Evolutionary conservation across 192 early-diverging fungal genomes (phyloP), one percentile per base, ranked within the genome.

Genomic region (Backusella psychrophila): DNA sequence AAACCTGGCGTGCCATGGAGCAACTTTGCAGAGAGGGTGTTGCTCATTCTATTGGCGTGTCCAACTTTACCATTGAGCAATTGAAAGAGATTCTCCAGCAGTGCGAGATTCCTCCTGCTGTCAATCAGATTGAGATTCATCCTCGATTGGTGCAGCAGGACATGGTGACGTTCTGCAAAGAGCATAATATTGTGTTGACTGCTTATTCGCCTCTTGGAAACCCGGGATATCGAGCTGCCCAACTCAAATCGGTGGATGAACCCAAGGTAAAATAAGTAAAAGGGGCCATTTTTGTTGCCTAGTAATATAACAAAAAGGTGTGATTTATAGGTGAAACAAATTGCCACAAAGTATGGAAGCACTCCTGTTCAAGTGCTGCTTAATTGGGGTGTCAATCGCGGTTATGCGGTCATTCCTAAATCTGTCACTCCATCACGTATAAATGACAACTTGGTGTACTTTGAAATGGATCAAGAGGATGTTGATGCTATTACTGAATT

Each of bases 1-100:
- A 91, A 59, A 92, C 91, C 2, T 94, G 92, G 92, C 70, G 84
- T 53, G 90, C 85, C n/a, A 93, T 96, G 93, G 94, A 94, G 84
- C 77, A 83, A 23, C 77, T 94, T 17, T 88, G 92, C 4, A 82
- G 88, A 11, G 76, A 76, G 0, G 91, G 91, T 41, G 85, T 90
- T 59, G 89, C 87, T 38, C 80, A 85, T n/a, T 66, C 86, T 36
- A 94, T 96, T 66, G 95, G 94, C 63, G 92, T 95, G 21, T 93
- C 90, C 38, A 96, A 96, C 85, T 91, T 88, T 36, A 89, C 81
- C 81, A 79, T 86, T 67, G 52, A 74, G n/a, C 75, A 88, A 59
- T 78, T 93, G 33, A 77, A 92, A 73, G 81, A 90, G 44, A 80
- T 96, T 63, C 70, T 96, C 6, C 81, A 80, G 4, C 73, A 85